phyloP scores from a whole-genome alignment of 768 basidiomycete species.

The Panaeolus papilionaceus region DNA sequence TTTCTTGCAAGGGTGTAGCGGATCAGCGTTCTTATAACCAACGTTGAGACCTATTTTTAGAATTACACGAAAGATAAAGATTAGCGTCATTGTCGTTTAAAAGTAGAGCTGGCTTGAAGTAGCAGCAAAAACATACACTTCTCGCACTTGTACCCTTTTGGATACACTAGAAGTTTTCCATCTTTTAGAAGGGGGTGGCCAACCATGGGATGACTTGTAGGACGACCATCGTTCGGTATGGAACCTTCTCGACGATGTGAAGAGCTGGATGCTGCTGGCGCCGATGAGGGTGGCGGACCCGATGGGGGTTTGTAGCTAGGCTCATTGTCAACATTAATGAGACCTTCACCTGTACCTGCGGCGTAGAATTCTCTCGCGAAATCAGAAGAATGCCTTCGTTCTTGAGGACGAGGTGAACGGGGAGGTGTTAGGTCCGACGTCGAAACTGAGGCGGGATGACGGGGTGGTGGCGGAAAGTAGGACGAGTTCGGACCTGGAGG shows the following conservation, averaged over 20 bases:
- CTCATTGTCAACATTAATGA: constrained; percentile 19
- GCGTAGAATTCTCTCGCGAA: constrained; percentile 72
- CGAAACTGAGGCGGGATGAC: constrained; percentile 25
- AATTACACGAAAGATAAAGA: not conserved
- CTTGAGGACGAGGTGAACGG: constrained; percentile 16
- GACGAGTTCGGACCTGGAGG: constrained; percentile 10
- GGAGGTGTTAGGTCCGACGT: constrained; percentile 16
- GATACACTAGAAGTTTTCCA: constrained; percentile 74
- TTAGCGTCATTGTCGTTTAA: constrained; percentile 12
- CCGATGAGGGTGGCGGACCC: constrained; percentile 30
- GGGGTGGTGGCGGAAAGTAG: constrained; percentile 23
- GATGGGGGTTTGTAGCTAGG: not conserved
- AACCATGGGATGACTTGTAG: constrained; percentile 65
- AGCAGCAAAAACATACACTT: constrained; percentile 61
- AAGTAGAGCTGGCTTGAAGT: constrained; percentile 3
- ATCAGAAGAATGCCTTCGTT: constrained; percentile 42
- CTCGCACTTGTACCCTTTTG: constrained; percentile 60
- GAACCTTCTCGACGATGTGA: constrained; percentile 2
- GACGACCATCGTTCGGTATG: constrained; percentile 57
- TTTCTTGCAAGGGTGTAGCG: constrained; percentile 66
- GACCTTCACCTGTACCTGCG: constrained; percentile 43
- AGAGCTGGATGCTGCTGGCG: constrained; percentile 17
- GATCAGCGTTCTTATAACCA: constrained; percentile 76
- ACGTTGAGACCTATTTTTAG: constrained; percentile 64
- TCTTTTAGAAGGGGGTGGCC: constrained; percentile 72